These are phyloP conservation scores for Solanum sejunctum DNA, from an alignment of 257 asterid species.

Conservation along the genomic window DNA sequence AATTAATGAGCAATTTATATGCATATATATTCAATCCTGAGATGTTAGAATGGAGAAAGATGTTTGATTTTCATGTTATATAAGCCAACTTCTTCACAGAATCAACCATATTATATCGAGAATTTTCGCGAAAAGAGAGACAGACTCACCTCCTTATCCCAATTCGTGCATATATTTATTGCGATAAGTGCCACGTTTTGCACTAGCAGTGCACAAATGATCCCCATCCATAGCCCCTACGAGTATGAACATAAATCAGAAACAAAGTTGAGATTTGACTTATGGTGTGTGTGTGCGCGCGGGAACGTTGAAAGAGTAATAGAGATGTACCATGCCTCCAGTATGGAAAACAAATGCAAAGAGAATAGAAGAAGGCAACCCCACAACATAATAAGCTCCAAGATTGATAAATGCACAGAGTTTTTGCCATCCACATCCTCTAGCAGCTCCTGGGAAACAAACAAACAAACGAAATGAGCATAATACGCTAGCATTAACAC, in stretches of 20 bases:
- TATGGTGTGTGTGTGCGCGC: too few relatives aligned
- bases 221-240: conserved; percentile 76
- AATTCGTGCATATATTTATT: conserved; percentile 38
- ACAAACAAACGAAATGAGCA: not conserved
- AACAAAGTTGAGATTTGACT: not conserved
- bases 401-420: conserved; percentile 50
- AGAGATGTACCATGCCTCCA: conserved; percentile 46
- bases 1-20: not conserved
- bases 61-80: not conserved
- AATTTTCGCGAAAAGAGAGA: too few relatives aligned
- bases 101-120: not conserved
- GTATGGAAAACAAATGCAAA: conserved; percentile 41
- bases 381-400: conserved; percentile 59
- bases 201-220: conserved; percentile 43
- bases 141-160: conserved; percentile 47
- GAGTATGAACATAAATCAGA: not conserved
- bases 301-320: not conserved
- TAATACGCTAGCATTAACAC: not conserved
- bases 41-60: not conserved
- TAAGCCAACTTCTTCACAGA: not conserved
- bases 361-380: conserved; percentile 42
- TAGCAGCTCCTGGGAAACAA: conserved; percentile 48
- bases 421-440: conserved; percentile 85
- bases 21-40: not conserved
- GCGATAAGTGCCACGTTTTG: conserved; percentile 45